These are phyloP conservation scores for Penicillium simplicissimum DNA, from an alignment of 495 filamentous ascomycete species.

Conservation along the genomic window DNA sequence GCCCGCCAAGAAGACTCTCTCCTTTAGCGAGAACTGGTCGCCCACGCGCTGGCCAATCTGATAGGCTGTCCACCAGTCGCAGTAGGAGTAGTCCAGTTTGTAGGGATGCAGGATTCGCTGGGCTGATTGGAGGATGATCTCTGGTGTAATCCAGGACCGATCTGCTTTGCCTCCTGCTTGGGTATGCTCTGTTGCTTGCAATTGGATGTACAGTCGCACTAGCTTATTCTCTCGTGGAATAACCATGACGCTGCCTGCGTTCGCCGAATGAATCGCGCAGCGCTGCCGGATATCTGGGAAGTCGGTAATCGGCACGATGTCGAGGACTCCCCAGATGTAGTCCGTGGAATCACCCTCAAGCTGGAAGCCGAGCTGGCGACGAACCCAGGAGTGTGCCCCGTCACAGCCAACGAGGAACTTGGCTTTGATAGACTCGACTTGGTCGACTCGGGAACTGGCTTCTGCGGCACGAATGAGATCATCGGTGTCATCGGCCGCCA, in stretches of 20 bases:
- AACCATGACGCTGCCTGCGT: constrained; percentile 61
- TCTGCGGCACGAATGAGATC: constrained; percentile 48
- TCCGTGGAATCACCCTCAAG: constrained; percentile 61
- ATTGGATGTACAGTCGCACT: constrained; percentile 68
- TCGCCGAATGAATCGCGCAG: constrained; percentile 63
- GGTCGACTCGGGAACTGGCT: constrained; percentile 25
- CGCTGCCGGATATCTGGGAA: constrained; percentile 66
- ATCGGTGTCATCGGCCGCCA: constrained; percentile 56
- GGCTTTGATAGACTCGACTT: constrained; percentile 45
- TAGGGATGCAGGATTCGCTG: constrained; percentile 63
- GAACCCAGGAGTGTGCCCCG: constrained; percentile 61
- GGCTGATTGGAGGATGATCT: constrained; percentile 58
- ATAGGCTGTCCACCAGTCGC: constrained; percentile 62
- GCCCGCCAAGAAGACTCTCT: constrained; percentile 65
- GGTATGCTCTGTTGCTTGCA: constrained; percentile 48
- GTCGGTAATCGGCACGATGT: constrained; percentile 62
- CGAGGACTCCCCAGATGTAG: constrained; percentile 62
- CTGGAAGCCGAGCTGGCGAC: constrained; percentile 51
- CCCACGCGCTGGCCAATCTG: constrained; percentile 69
- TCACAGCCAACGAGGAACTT: constrained; percentile 68
- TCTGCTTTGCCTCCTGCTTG: constrained; percentile 34
- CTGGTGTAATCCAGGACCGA: constrained; percentile 57
- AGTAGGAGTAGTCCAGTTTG: constrained; percentile 58
- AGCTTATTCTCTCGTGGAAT: constrained; percentile 68
- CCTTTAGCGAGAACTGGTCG: constrained; percentile 54